A percentile compares a stretch with the other conserved stretches of the same genome.
phyloP scores from a whole-genome alignment of 1,284 basidiomycete species.

The Boletus mariae region DNA sequence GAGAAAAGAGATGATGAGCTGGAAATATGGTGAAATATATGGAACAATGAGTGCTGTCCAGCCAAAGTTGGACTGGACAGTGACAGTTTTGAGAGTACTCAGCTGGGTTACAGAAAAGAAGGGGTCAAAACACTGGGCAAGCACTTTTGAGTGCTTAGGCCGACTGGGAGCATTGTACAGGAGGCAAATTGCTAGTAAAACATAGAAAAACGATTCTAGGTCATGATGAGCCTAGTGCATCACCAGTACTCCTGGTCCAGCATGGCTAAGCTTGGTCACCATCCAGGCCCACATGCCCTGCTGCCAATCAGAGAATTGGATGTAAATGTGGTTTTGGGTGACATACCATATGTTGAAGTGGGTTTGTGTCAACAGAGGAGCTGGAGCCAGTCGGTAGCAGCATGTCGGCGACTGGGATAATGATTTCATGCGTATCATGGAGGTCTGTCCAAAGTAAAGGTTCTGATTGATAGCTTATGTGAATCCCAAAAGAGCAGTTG shows the following conservation, averaged over 20 bases:
- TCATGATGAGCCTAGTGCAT: constrained; percentile 1
- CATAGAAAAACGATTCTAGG: background rate
- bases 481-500: background rate
- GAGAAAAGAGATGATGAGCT: background rate
- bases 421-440: background rate
- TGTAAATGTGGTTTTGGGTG: background rate
- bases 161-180: constrained; percentile 1
- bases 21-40: background rate
- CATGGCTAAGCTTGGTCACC: constrained; percentile 6
- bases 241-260: background rate
- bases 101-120: background rate
- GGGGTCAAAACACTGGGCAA: constrained; percentile 2
- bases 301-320: background rate
- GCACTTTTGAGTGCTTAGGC: background rate
- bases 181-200: constrained; percentile 8
- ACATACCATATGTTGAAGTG: background rate
- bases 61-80: background rate
- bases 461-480: background rate
- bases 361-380: background rate
- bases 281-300: constrained; percentile 13
- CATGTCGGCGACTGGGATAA: constrained; percentile 1
- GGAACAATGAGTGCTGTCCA: background rate
- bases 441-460: background rate
- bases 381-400: background rate
- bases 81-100: background rate